Percentiles rank a stretch among this genome's conserved stretches.
phyloP scores from a whole-genome alignment of 805 yeast genomes.

The Ogataea corticis region DNA sequence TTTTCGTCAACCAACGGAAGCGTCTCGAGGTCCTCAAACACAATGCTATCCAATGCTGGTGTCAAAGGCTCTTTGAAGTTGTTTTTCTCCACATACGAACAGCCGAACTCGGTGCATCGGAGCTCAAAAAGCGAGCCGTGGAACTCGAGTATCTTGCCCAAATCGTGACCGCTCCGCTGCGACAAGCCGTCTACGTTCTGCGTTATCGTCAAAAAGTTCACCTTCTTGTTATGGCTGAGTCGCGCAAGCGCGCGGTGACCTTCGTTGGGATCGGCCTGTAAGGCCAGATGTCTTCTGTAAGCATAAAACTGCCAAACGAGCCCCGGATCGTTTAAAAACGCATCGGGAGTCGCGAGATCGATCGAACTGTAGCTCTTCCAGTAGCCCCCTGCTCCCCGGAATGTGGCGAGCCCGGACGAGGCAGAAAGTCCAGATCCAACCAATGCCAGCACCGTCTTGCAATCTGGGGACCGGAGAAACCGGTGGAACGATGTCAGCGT shows the following conservation, averaged over 20 bases:
- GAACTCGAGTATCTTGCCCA: slow-evolving; percentile 56
- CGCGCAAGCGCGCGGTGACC: slow-evolving; percentile 74
- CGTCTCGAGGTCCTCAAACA: slow-evolving; percentile 11
- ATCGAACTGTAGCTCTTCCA: slow-evolving; percentile 80
- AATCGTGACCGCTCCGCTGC: slow-evolving; percentile 62
- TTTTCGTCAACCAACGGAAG: slow-evolving; percentile 43
- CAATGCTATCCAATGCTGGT: slow-evolving; percentile 22
- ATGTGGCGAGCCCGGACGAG: slow-evolving; percentile 74
- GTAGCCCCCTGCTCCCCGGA: slow-evolving; percentile 68
- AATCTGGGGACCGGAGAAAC: slow-evolving; percentile 31
- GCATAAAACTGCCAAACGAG: slow-evolving; percentile 90
- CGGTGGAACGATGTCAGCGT: slow-evolving; percentile 45
- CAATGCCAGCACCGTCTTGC: slow-evolving; percentile 56
- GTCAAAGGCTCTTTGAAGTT: slow-evolving; percentile 62
- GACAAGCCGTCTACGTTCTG: slow-evolving; percentile 84
- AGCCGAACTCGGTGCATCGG: slow-evolving; percentile 73
- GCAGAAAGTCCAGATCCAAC: slow-evolving; percentile 87
- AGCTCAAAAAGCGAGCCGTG: slow-evolving; percentile 79
- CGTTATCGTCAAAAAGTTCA: slow-evolving; percentile 63
- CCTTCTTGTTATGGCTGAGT: slow-evolving; percentile 44
- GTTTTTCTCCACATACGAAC: slow-evolving; percentile 58
- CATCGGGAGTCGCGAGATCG: slow-evolving; percentile 90
- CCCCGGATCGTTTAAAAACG: slow-evolving; percentile 79
- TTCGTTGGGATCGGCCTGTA: slow-evolving; percentile 65
- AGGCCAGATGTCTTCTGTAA: slow-evolving; percentile 63